phyloP scores from a whole-genome alignment of 371 early-diverging fungal species.

The Circinella minor region DNA sequence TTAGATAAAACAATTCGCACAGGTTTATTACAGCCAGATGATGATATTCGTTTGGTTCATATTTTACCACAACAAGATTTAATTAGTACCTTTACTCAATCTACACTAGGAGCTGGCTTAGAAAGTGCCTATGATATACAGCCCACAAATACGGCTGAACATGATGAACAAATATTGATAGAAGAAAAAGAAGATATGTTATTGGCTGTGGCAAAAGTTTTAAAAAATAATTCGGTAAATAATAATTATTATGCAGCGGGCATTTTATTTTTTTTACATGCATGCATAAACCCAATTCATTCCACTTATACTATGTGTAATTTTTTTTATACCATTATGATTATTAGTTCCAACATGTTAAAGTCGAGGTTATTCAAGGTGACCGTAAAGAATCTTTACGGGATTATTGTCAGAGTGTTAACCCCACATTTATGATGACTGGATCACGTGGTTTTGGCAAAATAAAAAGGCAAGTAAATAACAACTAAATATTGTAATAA shows the following conservation, averaged over 20 bases:
- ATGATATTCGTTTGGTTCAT: constrained; percentile 9
- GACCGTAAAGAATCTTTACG: constrained; percentile 38
- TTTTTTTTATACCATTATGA: too few relatives aligned
- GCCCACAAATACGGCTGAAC: not conserved
- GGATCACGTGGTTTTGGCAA: constrained; percentile 35
- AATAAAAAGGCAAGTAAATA: constrained; percentile 29
- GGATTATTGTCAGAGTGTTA: constrained; percentile 35
- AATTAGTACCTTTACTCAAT: not conserved
- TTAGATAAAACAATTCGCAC: constrained; percentile 15
- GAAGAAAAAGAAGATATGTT: constrained; percentile 16
- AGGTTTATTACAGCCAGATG: constrained; percentile 12
- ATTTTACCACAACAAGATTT: constrained; percentile 12
- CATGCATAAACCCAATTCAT: too few relatives aligned
- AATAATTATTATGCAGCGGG: not conserved
- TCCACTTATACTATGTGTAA: too few relatives aligned
- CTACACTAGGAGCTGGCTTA: not conserved
- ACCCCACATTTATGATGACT: constrained; percentile 36
- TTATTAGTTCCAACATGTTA: constrained; percentile 35
- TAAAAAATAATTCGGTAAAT: constrained; percentile 12
- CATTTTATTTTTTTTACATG: too few relatives aligned
- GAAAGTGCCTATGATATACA: not conserved
- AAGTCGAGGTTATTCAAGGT: constrained; percentile 37
- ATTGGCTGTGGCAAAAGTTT: constrained; percentile 12
- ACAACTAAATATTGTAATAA: not conserved
- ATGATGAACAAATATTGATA: not conserved